These are phyloP conservation scores for Cordyceps farinosa DNA, from an alignment of 2,329 filamentous ascomycete species.

Conservation along the genomic window DNA sequence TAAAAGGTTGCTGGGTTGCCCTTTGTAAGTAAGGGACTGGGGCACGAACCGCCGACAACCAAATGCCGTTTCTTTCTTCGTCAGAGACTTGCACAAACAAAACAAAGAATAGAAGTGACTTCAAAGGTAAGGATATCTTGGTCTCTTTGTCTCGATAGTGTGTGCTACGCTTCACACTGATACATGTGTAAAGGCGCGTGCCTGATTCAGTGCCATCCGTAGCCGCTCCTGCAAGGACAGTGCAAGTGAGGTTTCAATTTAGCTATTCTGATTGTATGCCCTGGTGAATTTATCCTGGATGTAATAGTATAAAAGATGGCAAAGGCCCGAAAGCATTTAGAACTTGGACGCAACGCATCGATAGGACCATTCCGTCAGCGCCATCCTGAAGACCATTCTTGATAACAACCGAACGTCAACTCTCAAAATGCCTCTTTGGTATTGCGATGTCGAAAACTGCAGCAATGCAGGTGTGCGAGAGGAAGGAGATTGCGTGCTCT, in stretches of 20 bases:
- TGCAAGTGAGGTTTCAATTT: neutral
- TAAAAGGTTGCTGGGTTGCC: neutral
- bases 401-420: neutral
- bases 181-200: neutral
- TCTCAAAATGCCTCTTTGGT: slow-evolving; percentile 30
- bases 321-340: neutral
- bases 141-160: neutral
- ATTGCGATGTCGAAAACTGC: slow-evolving; percentile 32
- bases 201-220: neutral
- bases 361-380: neutral
- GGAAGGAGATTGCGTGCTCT: slow-evolving; percentile 36
- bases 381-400: neutral
- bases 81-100: too few species aligned
- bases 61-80: neutral
- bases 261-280: neutral
- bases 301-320: neutral
- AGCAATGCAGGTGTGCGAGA: slow-evolving; percentile 32
- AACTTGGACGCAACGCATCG: neutral
- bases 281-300: neutral
- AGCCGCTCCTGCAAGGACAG: neutral
- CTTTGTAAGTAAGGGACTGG: neutral
- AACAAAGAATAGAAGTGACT: too few species aligned
- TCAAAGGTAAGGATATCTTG: neutral
- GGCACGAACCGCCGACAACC: neutral
- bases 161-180: neutral